Evolutionary conservation across 306 rosid species (phyloP), one percentile per base, ranked within the genome.

Genomic region (Medicago ruthenica): DNA sequence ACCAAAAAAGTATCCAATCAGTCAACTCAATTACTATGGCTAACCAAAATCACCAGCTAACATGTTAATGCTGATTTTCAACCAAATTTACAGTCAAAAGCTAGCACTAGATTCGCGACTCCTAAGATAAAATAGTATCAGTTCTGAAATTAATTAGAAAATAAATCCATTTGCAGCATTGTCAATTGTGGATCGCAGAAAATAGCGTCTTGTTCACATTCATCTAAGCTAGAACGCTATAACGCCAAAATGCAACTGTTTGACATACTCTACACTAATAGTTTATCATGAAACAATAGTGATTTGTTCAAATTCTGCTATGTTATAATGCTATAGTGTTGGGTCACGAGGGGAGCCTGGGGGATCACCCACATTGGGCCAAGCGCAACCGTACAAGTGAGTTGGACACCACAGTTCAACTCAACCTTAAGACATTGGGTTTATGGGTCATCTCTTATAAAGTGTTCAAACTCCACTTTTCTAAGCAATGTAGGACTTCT

Each of bases 141-240:
- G 11, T 63, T 78, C 18, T 44, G 70, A 60, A 74, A 41, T 53
- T 59, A 44, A 53, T 66, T 7, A 22, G 3, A 64, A 8, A 60
- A 13, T 16, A 55, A 42, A 44, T 7, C 41, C 45, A 18, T 57
- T 55, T 57, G 36, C 4, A 57, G 36, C 10, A 15, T 21, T 21
- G 63, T 57, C 63, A 13, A 21, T 2, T 21, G 63, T 3, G 2
- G 1, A 57, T 21, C 4, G 62, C 62, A 21, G 7, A 57, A 9
- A 10, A 18, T 2, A 57, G 8, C 15, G 1, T 13, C 27, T 8
- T 54, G 31, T 9, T 18, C 27, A 54, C 60, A 54, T 54, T 8
- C 11, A 1, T 1, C 57, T 53, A 53, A 4, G 6, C 60, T 2
- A 17, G 27, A 54, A 0, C 5, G 11, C 13, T 54, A 50, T 50